A percentile compares a stretch with the other conserved stretches of the same genome.
These are phyloP conservation scores for Cyberlindnera misumaiensis DNA, from an alignment of 805 yeast genomes.

Conservation along the genomic window DNA sequence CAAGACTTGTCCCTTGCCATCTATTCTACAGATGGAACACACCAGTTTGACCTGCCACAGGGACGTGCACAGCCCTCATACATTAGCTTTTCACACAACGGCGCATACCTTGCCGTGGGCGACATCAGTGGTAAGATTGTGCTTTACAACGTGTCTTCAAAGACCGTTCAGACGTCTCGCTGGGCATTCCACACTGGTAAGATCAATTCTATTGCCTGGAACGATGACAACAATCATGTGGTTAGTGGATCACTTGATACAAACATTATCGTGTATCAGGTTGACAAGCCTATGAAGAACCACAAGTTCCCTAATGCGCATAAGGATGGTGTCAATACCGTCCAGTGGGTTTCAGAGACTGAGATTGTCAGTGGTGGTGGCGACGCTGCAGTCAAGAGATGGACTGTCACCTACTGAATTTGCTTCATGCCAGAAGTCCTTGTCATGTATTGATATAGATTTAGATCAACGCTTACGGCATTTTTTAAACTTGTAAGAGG, in stretches of 20 bases:
- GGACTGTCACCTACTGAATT: constrained; percentile 37
- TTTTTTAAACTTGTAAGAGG: constrained; percentile 78
- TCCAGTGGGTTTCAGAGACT: constrained; percentile 53
- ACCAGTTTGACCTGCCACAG: constrained; percentile 30
- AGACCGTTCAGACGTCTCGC: constrained; percentile 64
- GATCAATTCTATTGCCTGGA: constrained; percentile 76
- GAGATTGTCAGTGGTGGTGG: constrained; percentile 65
- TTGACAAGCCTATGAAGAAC: constrained; percentile 69
- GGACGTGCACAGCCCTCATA: constrained; percentile 58
- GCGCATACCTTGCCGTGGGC: constrained; percentile 69
- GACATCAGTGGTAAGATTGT: constrained; percentile 81
- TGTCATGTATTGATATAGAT: neutral
- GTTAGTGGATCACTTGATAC: constrained; percentile 84
- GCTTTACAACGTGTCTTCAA: constrained; percentile 53
- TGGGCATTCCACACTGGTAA: constrained; percentile 95
- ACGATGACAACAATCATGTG: constrained; percentile 60
- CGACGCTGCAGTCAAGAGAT: constrained; percentile 73
- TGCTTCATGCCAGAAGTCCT: neutral
- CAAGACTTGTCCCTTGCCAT: constrained; percentile 33
- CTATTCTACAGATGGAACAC: constrained; percentile 26
- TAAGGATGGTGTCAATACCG: constrained; percentile 76
- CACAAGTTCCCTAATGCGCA: constrained; percentile 75
- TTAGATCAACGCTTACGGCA: constrained; percentile 49
- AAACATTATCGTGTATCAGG: constrained; percentile 72
- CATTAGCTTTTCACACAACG: constrained; percentile 66